Conservation (phyloP, 169 alveolate species). For the Theileria orientalis region DNA sequence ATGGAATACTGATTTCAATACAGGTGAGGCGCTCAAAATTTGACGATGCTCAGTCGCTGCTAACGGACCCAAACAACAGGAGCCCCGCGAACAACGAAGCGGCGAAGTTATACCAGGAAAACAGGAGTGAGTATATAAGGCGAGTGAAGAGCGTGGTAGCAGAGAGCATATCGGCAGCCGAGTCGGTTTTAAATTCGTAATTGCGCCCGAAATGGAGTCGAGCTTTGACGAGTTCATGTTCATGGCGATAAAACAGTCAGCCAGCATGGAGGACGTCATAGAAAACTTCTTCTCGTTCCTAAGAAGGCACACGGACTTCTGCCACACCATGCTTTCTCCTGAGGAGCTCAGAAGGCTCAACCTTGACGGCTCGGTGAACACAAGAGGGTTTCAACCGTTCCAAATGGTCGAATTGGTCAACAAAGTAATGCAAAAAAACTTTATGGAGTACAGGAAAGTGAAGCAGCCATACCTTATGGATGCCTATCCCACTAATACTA, state of each 20-base stretch:
- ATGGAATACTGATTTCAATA: conserved; percentile 94
- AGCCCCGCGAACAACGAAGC: conserved; percentile 98
- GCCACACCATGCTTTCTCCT: conserved; percentile 41
- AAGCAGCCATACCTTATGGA: conserved; percentile 57
- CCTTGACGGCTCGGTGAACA: conserved; percentile 44
- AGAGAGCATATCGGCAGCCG: conserved; percentile 66
- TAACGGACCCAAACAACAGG: conserved; percentile 95
- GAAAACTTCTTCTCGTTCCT: conserved; percentile 62
- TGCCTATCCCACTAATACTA: too few relatives aligned
- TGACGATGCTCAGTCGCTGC: conserved; percentile 75
- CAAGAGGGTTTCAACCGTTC: conserved; percentile 42
- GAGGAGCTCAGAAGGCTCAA: conserved; percentile 14
- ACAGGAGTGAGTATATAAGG: conserved; percentile 88
- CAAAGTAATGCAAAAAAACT: conserved; percentile 33
- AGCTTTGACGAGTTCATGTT: conserved; percentile 60
- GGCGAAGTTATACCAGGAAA: conserved; percentile 89
- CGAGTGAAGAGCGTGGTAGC: conserved; percentile 88
- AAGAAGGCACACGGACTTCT: conserved; percentile 59
- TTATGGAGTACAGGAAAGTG: conserved; percentile 12
- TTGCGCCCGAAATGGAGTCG: conserved; percentile 6
- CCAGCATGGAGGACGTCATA: conserved; percentile 45
- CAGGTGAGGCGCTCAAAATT: conserved; percentile 55
- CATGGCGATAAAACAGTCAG: conserved; percentile 42
- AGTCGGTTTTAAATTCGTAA: conserved; percentile 16
- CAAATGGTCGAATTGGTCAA: conserved; percentile 30